Conservation (phyloP, 2,329 filamentous ascomycete genomes). For the Corinectria fuckeliana region DNA sequence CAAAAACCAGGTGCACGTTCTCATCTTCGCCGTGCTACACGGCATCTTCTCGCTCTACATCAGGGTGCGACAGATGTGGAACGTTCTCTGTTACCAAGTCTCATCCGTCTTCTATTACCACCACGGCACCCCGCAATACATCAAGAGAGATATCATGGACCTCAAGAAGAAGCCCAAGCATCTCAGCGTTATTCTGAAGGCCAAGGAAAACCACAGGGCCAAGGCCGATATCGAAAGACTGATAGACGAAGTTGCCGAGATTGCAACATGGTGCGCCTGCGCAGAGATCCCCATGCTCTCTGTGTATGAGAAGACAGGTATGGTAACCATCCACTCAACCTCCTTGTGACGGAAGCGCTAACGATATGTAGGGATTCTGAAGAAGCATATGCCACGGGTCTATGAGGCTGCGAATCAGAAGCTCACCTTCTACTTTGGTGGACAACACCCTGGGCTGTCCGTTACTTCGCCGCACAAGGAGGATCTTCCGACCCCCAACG, state of each 20-base stretch:
- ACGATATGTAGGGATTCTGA: constrained; percentile 73
- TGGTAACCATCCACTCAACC: constrained; percentile 29
- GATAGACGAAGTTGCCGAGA: constrained; percentile 88
- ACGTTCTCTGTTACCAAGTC: constrained; percentile 77
- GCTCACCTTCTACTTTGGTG: constrained; percentile 86
- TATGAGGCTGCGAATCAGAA: constrained; percentile 81
- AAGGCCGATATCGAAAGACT: constrained; percentile 80
- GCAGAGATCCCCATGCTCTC: constrained; percentile 87
- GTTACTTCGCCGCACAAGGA: constrained; percentile 53
- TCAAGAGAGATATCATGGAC: constrained; percentile 81
- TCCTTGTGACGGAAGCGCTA: constrained; percentile 3
- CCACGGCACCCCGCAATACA: constrained; percentile 92
- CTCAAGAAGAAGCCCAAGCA: constrained; percentile 81
- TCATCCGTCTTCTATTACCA: constrained; percentile 91
- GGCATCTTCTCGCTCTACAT: constrained; percentile 89
- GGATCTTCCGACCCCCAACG: constrained; percentile 39
- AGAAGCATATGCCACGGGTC: constrained; percentile 85
- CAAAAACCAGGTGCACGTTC: constrained; percentile 65
- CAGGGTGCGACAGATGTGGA: constrained; percentile 79
- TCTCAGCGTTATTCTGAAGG: constrained; percentile 82
- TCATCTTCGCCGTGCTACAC: constrained; percentile 75
- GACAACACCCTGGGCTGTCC: constrained; percentile 73
- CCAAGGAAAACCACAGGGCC: constrained; percentile 72
- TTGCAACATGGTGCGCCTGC: constrained; percentile 91
- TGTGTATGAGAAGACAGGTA: constrained; percentile 91